Evolutionary conservation across 2,329 filamentous ascomycete genomes (phyloP).

Genomic region (Claviceps spartinae): DNA sequence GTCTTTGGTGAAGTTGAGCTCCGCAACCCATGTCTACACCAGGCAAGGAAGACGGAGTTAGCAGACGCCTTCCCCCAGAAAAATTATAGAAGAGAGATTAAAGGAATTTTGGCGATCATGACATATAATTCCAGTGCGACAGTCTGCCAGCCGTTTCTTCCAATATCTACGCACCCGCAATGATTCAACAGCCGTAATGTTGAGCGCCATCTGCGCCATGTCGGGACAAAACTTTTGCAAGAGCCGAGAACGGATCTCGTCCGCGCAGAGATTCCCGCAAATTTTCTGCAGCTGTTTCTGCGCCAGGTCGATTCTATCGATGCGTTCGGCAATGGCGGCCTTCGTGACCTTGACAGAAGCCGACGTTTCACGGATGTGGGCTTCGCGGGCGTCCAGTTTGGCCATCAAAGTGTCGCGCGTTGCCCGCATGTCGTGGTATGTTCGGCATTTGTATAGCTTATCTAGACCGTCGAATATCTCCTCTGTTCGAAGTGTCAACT

Average conservation of each 20-base stretch:
- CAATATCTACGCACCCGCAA: not conserved
- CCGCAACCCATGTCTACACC: not conserved
- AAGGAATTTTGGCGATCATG: too few relatives aligned
- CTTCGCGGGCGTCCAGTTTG: not conserved
- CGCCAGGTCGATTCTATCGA: not conserved
- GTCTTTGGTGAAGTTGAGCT: not conserved
- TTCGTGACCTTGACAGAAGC: not conserved
- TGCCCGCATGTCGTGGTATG: too few relatives aligned
- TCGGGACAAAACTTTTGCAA: not conserved
- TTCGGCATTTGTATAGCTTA: not conserved
- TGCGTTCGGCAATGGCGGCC: not conserved
- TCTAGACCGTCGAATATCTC: not conserved
- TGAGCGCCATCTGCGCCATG: not conserved
- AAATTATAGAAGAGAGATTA: too few relatives aligned
- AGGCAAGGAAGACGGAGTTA: not conserved
- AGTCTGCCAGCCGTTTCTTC: too few relatives aligned
- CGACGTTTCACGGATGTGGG: not conserved
- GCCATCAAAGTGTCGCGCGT: not conserved
- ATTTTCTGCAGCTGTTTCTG: not conserved
- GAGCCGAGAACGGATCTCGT: not conserved
- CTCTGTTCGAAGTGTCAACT: not conserved
- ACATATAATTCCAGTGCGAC: too few relatives aligned
- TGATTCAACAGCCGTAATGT: not conserved
- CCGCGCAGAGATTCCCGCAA: not conserved
- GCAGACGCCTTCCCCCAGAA: not conserved